A percentile compares a stretch with the other conserved stretches of the same genome.
These are phyloP conservation scores for Castanea crenata DNA, from an alignment of 306 rosid genomes.

Conservation along the genomic window DNA sequence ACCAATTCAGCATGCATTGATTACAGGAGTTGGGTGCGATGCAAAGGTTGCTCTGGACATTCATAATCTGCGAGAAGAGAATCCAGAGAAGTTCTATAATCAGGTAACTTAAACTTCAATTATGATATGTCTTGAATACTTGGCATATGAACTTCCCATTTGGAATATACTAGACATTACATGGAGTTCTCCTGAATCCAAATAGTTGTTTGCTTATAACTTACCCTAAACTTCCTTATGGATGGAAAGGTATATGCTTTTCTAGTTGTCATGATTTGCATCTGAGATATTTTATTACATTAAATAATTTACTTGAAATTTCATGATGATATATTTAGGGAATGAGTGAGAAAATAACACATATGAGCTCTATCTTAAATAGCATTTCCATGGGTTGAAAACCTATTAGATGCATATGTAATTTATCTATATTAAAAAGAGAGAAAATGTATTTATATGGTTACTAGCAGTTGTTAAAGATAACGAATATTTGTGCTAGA, in stretches of 20 bases:
- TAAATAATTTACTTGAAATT: not conserved
- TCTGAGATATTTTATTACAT: not conserved
- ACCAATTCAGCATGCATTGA: conserved; percentile 25
- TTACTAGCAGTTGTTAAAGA: not conserved
- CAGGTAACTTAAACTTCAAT: conserved; percentile 57
- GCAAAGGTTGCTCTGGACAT: conserved; percentile 99
- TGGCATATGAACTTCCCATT: conserved; percentile 9
- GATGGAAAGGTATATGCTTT: not conserved
- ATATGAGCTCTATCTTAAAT: too few relatives aligned
- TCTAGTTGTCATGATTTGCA: not conserved
- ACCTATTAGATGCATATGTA: too few relatives aligned
- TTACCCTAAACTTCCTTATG: not conserved
- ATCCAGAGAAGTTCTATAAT: conserved; percentile 95
- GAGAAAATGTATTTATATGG: not conserved
- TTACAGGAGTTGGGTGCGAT: conserved; percentile 94
- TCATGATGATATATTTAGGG: not conserved
- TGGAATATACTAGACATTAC: conserved; percentile 13
- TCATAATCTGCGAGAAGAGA: conserved; percentile 96
- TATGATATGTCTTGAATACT: conserved; percentile 8
- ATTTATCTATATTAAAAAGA: too few relatives aligned
- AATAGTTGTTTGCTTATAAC: not conserved
- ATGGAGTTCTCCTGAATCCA: not conserved
- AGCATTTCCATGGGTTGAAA: too few relatives aligned
- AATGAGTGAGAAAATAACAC: not conserved
- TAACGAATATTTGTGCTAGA: not conserved